phyloP scores from a whole-genome alignment of 257 asterid species.

The Parsonsia alboflavescens region DNA sequence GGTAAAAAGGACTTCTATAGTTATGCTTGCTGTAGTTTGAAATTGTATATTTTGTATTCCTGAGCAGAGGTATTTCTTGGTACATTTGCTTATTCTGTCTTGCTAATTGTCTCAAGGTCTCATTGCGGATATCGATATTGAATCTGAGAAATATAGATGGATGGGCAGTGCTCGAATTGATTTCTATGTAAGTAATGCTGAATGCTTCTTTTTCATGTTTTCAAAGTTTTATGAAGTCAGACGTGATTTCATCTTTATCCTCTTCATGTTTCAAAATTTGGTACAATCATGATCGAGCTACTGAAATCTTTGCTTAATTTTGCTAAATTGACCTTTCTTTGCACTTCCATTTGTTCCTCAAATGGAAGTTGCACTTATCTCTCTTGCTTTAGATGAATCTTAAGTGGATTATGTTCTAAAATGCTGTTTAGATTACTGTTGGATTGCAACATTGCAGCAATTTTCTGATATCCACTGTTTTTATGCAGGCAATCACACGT shows the following conservation, averaged over 20 bases:
- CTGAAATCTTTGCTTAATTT: background rate
- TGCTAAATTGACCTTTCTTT: background rate
- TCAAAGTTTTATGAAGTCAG: background rate
- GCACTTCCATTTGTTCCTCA: background rate
- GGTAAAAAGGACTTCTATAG: slow-evolving; percentile 38
- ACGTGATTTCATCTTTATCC: background rate
- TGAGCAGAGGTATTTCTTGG: background rate
- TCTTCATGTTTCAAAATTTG: background rate
- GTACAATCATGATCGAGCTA: background rate
- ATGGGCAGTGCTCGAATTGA: slow-evolving; percentile 97
- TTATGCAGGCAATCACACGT: slow-evolving; percentile 69
- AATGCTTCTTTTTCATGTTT: background rate
- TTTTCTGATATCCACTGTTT: slow-evolving; percentile 2
- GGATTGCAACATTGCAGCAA: background rate
- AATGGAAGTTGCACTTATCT: background rate
- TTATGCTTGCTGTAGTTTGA: slow-evolving; percentile 10
- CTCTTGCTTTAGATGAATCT: background rate
- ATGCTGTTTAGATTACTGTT: background rate
- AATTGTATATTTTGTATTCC: background rate
- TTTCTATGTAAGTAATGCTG: slow-evolving; percentile 65
- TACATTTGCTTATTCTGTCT: slow-evolving; percentile 1
- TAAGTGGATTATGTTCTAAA: background rate
- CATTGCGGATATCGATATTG: slow-evolving; percentile 93
- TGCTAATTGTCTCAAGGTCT: slow-evolving; percentile 51
- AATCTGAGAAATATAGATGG: slow-evolving; percentile 98